Conservation (phyloP, 306 rosid species). For the Glycine latifolia region DNA sequence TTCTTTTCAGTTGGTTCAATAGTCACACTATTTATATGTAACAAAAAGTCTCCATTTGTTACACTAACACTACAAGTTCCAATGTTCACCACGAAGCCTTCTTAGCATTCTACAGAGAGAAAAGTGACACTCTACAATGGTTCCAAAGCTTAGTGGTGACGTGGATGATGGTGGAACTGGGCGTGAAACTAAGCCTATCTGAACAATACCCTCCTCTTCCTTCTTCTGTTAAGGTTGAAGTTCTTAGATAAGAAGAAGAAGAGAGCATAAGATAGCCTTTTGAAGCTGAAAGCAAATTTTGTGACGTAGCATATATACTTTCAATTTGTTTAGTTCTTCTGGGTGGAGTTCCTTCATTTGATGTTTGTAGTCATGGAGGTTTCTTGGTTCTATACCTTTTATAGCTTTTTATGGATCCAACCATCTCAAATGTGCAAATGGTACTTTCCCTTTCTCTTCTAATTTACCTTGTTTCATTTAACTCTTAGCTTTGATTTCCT, state of each 20-base stretch:
- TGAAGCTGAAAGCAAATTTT: constrained; percentile 39
- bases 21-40: constrained; percentile 43
- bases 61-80: constrained; percentile 26
- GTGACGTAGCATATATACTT: constrained; percentile 37
- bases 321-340: constrained; percentile 46
- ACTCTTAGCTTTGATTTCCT: not conserved
- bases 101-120: constrained; percentile 9
- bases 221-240: constrained; percentile 12
- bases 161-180: constrained; percentile 55
- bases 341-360: constrained; percentile 55
- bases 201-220: constrained; percentile 48
- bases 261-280: constrained; percentile 16
- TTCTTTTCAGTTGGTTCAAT: constrained; percentile 56
- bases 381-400: constrained; percentile 35
- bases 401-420: constrained; percentile 37
- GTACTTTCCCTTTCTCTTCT: constrained; percentile 44
- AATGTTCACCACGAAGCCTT: constrained; percentile 16
- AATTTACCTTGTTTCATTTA: constrained; percentile 18
- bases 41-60: constrained; percentile 33
- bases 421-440: constrained; percentile 54
- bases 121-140: constrained; percentile 55
- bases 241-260: constrained; percentile 38
- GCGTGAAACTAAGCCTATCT: constrained; percentile 63
- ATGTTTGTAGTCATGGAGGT: constrained; percentile 49
- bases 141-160: constrained; percentile 53